Base-by-base conservation (phyloP, 176 grass and related monocot species). In the Microstegium vimineum region DNA sequence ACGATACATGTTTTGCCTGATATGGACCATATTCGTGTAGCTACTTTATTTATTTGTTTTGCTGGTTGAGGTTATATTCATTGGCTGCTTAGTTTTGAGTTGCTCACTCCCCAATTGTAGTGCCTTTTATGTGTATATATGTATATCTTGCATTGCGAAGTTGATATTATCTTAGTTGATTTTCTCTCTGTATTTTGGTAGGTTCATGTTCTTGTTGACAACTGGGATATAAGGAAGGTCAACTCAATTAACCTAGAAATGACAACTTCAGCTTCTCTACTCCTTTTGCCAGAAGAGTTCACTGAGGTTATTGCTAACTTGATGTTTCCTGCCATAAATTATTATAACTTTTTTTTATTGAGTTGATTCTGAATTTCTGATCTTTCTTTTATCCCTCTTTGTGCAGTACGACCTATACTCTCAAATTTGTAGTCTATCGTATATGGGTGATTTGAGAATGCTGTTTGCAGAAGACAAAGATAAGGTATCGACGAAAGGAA, bases 401-500 rank as follows among this genome's bases (percentile, higher is more conserved):
- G 3, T 90, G 71, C 84, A 98, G 90, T 82, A 98, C 42, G 90
- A 98, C 76, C 78, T 98, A 56, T 98, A 98, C 65, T 74, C 90
- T 62, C 83, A 89, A 91, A 93, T 98, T 22, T 98, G 95, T 76
- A 90, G 95, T 74, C 72, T 98, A 42, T 91, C 95, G 69, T 95
- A 93, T 76, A 95, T 91, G 89, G 95, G 95, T 87, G 92, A 98
- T 88, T 34, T 94, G 62, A 88, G 92, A 63, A 97, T 98, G 95
- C 68, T 98, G 41, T 95, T 98, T 81, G 95, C 95, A 43, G 92
- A 98, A 92, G 90, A 98, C 89, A 94, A 91, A 82, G 54, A 94
- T 86, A 93, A 94, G 88, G 92, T 93, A 78, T 67, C 65, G 18
- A n/a, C 61, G 70, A 77, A 34, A 75, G 37, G 31, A 28, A 36